Conservation (phyloP, 2,329 filamentous ascomycete species). For the Fusarium sp. region DNA sequence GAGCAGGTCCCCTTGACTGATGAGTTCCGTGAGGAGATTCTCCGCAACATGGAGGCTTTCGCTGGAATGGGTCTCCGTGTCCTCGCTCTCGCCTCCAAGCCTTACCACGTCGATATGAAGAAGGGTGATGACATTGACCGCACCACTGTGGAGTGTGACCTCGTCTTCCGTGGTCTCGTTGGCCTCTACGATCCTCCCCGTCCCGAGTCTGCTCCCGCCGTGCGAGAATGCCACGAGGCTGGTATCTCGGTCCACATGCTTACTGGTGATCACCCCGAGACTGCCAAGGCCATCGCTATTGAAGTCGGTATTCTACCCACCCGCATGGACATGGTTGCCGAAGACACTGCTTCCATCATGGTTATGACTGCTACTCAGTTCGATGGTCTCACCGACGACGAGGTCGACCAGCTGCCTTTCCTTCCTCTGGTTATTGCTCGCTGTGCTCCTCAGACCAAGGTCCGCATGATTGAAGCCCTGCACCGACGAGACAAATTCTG, state of each 20-base stretch:
- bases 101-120: slow-evolving; percentile 49
- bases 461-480: slow-evolving; percentile 77
- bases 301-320: slow-evolving; percentile 68
- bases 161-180: slow-evolving; percentile 72
- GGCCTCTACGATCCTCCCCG: slow-evolving; percentile 78
- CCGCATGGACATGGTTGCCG: slow-evolving; percentile 58
- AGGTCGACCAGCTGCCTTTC: slow-evolving; percentile 71
- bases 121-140: slow-evolving; percentile 59
- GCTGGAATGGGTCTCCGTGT: slow-evolving; percentile 72
- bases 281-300: slow-evolving; percentile 68
- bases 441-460: slow-evolving; percentile 75
- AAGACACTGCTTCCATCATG: slow-evolving; percentile 64
- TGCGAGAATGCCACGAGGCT: slow-evolving; percentile 66
- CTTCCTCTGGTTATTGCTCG: slow-evolving; percentile 74
- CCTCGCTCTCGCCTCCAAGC: slow-evolving; percentile 66
- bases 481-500: slow-evolving; percentile 71
- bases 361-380: slow-evolving; percentile 72
- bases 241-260: slow-evolving; percentile 75
- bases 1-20: slow-evolving; percentile 56
- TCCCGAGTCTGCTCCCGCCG: slow-evolving; percentile 69
- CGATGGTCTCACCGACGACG: slow-evolving; percentile 68
- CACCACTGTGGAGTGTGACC: slow-evolving; percentile 64
- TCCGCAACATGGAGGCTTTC: slow-evolving; percentile 71
- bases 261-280: slow-evolving; percentile 72
- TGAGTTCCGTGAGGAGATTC: slow-evolving; percentile 62